Evolutionary conservation across 345 rosid species (phyloP), one percentile per base, ranked within the genome.

Genomic region (Sonneratia alba): DNA sequence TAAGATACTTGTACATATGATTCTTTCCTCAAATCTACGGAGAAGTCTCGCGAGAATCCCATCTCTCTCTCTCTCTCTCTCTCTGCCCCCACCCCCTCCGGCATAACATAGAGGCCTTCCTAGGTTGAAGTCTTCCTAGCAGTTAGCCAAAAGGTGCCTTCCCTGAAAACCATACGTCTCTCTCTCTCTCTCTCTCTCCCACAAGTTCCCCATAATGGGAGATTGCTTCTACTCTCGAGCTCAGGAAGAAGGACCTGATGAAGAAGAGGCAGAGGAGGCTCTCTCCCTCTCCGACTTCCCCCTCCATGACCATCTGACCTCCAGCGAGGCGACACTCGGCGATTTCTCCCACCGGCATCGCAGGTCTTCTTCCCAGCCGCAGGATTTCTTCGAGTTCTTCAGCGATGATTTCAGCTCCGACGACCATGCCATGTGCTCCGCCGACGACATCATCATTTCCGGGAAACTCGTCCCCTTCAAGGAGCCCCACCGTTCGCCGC

Each of bases 401-500:
- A 70, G 15, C 63, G 72, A 34, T 1, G 63, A 63, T 48, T 10
- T 75, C 68, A 75, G 81, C 74, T 48, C 81, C 14, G 75, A 76
- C 67, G 76, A 77, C 67, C 7, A 77, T 21, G 43, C 83, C 40
- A 85, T 87, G 85, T 79, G 86, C 38, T 84, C 96, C 0, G 92
- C 97, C n/a, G 95, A 91, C 68, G 91, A 89, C 67, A 82, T 89
- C 61, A 84, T 91, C 74, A 80, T 84, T 71, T 77, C 81, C 69
- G 97, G 97, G 14, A 87, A 85, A 71, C 88, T 91, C 77, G 74
- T 91, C 43, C 86, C 95, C 4, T 79, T 84, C 68, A 81, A 74
- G 12, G 66, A 78, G 45, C 80, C 67, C 66, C 43, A 42, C 75
- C 2, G 45, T 70, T 59, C 66, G 71, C 55, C 79, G 42, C 45